Conservation (phyloP, 2,329 filamentous ascomycete genomes). For the Massarina eburnea region DNA sequence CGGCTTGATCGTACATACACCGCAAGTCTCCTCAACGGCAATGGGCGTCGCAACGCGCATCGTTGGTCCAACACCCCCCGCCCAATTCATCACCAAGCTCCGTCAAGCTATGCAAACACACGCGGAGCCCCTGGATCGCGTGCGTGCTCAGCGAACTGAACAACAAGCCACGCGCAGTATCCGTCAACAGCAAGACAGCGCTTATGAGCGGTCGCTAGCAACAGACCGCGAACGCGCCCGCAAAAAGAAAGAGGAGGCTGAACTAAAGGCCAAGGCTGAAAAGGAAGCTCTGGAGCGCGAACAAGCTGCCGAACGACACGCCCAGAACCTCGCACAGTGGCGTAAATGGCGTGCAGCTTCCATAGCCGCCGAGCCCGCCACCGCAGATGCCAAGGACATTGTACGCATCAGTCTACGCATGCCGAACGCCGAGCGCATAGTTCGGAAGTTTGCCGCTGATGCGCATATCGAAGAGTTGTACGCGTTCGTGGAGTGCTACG, state of each 20-base stretch:
- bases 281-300: constrained; percentile 67
- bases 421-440: constrained; percentile 69
- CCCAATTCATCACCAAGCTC: constrained; percentile 75
- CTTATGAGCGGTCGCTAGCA: constrained; percentile 89
- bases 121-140: constrained; percentile 70
- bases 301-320: constrained; percentile 60
- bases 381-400: constrained; percentile 66
- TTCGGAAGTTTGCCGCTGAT: constrained; percentile 71
- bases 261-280: constrained; percentile 61
- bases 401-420: constrained; percentile 70
- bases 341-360: constrained; percentile 72
- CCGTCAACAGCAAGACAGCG: constrained; percentile 85
- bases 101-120: constrained; percentile 73
- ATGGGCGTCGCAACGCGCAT: constrained; percentile 89
- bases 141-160: constrained; percentile 74
- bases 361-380: constrained; percentile 69
- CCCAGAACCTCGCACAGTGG: constrained; percentile 69
- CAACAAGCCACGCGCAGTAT: constrained; percentile 80
- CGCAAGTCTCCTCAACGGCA: constrained; percentile 76
- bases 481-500: constrained; percentile 92
- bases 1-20: constrained; percentile 82
- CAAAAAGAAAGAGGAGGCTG: constrained; percentile 73
- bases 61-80: constrained; percentile 68
- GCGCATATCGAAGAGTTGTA: constrained; percentile 85
- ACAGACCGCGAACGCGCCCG: constrained; percentile 82